Conservation (phyloP, 306 rosid genomes). For the Fagus sylvatica region DNA sequence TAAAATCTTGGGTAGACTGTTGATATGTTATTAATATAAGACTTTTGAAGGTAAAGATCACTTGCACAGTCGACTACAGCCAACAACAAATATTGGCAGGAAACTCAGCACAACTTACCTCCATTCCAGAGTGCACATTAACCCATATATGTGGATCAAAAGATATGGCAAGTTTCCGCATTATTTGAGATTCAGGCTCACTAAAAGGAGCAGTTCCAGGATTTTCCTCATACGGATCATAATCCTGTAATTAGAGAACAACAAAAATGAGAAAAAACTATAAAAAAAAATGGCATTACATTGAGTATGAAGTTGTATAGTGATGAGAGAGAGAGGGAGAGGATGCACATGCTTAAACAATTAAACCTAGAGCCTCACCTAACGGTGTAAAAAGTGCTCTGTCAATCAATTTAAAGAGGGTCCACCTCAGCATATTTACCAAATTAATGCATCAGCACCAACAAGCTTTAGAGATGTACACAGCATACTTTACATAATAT, state of each 20-base stretch:
- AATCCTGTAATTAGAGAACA: conserved; percentile 58
- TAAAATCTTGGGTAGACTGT: not conserved
- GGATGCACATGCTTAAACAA: conserved; percentile 9
- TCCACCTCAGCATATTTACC: not conserved
- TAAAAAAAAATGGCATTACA: not conserved
- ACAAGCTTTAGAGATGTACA: conserved; percentile 14
- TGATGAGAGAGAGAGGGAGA: conserved; percentile 15
- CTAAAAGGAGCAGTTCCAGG: conserved; percentile 93
- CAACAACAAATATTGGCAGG: not conserved
- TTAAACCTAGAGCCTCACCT: not conserved
- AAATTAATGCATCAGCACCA: not conserved
- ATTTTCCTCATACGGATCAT: conserved; percentile 97
- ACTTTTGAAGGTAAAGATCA: conserved; percentile 3
- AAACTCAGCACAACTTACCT: conserved; percentile 47
- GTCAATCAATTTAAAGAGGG: not conserved
- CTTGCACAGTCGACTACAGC: not conserved
- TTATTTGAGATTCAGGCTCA: conserved; percentile 95
- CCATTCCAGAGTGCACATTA: conserved; percentile 99
- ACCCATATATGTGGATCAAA: conserved; percentile 96
- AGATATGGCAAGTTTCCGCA: conserved; percentile 84
- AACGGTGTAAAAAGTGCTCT: not conserved
- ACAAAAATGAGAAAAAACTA: conserved; percentile 22
- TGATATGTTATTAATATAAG: conserved; percentile 6
- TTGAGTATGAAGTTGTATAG: not conserved
- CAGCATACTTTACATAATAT: not conserved